Evolutionary conservation across 768 basidiomycete species (phyloP), one percentile per base, ranked within the genome.

Genomic region (Hypholoma sublateritium): DNA sequence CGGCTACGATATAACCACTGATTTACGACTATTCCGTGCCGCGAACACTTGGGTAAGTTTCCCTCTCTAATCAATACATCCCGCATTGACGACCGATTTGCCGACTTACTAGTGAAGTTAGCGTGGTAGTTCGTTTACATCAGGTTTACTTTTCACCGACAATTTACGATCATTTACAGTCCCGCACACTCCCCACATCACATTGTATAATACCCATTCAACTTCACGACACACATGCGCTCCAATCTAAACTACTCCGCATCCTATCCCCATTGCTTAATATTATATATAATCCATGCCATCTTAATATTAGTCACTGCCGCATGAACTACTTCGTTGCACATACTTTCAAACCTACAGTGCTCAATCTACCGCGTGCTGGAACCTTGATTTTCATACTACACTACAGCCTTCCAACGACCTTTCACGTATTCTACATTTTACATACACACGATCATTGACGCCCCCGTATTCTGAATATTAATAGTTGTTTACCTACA

Each of bases 21-120:
- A 87, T 63, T 72, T 88, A 41, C 69, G 73, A 57, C 68, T 68
- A 55, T 86, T 87, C 69, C 81, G 88, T 46, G n/a, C 59, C 21
- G 34, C 49, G 34, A 50, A 59, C 47, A 53, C 44, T 21, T 49
- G 46, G 24, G 66, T 65, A 50, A 59, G 62, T 52, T 25, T 48
- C 13, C 42, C 17, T 53, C 19, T 39, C 19, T 1, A 7, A 4
- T 45, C 17, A 14, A 12, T 35, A 14, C 7, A 17, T 28, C 14
- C 25, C n/a, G 12, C 5, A 9, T 3, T 34, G 5, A 16, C n/a
- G 5, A 28, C 19, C 9, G 8, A 46, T 22, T 17, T 16, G 9
- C n/a, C 46, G 24, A 1, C 24, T 34, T 56, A 49, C 24, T 42
- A 46, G 16, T 46, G 12, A 50, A 42, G 17, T 55, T 17, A 16